Conservation (phyloP, 805 yeast genomes). For the Ogataea pini region DNA sequence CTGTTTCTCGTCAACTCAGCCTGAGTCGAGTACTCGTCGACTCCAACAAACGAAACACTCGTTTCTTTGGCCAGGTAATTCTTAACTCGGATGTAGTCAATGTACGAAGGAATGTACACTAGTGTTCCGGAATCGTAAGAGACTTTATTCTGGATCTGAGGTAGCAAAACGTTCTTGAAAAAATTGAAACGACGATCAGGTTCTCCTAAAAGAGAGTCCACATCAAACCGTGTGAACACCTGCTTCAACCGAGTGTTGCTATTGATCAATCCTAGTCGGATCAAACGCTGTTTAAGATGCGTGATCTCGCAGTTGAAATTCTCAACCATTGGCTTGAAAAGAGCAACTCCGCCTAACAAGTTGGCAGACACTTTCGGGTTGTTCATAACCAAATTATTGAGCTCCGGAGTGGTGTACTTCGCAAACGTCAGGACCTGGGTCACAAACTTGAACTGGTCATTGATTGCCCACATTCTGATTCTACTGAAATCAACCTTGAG, state of each 20-base stretch:
- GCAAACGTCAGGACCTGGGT: constrained; percentile 79
- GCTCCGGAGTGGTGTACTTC: constrained; percentile 78
- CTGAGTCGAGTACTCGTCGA: constrained; percentile 81
- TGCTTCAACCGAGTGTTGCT: constrained; percentile 56
- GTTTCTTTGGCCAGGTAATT: constrained; percentile 67
- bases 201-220: constrained; percentile 57
- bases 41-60: constrained; percentile 61
- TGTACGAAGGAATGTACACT: constrained; percentile 80
- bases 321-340: constrained; percentile 49
- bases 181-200: constrained; percentile 82
- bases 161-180: constrained; percentile 72
- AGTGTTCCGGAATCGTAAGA: constrained; percentile 73
- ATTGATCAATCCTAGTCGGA: constrained; percentile 33
- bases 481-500: constrained; percentile 84
- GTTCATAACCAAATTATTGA: constrained; percentile 59
- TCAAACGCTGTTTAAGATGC: constrained; percentile 50
- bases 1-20: constrained; percentile 73
- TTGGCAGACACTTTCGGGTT: constrained; percentile 47
- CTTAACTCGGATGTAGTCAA: constrained; percentile 79
- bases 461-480: constrained; percentile 88
- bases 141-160: constrained; percentile 64
- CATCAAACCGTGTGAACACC: constrained; percentile 69
- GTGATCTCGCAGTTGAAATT: constrained; percentile 57
- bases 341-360: constrained; percentile 55
- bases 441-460: constrained; percentile 70